Percentiles rank a stretch among this genome's conserved stretches.
These are phyloP conservation scores for Nannochloris sp. DNA, from an alignment of 139 green algal genomes.

Conservation along the genomic window DNA sequence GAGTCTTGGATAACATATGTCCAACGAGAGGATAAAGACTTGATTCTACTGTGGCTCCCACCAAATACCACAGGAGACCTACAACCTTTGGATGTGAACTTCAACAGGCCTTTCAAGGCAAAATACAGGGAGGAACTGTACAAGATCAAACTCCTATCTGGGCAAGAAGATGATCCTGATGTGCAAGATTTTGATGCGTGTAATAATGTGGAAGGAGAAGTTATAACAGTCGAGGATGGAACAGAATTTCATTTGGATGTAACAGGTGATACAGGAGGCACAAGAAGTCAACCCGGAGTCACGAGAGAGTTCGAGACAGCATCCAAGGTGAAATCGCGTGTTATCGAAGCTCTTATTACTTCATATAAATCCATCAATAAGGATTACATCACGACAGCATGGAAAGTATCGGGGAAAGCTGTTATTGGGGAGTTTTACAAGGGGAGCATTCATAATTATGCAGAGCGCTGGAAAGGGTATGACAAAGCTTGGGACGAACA, in stretches of 20 bases:
- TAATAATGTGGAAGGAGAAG: too few species aligned
- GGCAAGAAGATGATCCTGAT: neutral
- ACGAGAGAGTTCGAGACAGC: neutral
- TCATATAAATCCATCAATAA: neutral
- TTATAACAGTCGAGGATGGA: neutral
- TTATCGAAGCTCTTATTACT: neutral
- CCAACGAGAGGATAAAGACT: too few species aligned
- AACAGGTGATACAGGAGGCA: neutral
- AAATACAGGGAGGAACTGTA: neutral
- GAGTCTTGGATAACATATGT: too few species aligned
- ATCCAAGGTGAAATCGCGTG: neutral
- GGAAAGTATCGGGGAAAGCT: neutral
- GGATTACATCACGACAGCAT: neutral
- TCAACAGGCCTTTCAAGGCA: neutral
- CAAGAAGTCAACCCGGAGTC: neutral
- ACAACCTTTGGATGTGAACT: neutral
- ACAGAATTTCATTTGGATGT: constrained; percentile 1
- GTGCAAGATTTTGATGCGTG: too few species aligned
- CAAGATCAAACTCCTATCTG: neutral
- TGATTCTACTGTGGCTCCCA: too few species aligned
- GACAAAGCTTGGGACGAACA: neutral
- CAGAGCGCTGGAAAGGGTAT: neutral
- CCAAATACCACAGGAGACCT: too few species aligned
- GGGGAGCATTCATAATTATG: constrained; percentile 1
- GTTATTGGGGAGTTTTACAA: neutral